Conservation (phyloP, 2,329 filamentous ascomycete genomes). For the Stagonosporopsis rhizophila region DNA sequence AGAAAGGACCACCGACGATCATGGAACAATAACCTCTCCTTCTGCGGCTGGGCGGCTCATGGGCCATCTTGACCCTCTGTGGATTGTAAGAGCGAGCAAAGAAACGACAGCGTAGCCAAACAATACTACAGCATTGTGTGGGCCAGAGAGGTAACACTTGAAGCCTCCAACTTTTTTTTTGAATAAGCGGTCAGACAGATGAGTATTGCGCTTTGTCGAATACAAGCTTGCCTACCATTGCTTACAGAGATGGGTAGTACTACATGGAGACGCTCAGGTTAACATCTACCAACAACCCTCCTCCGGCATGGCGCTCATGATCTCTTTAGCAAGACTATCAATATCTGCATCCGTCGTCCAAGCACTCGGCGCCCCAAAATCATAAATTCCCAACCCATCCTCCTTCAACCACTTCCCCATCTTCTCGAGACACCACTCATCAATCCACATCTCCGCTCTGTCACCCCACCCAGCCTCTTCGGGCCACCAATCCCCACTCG, state of each 20-base stretch:
- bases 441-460: not conserved
- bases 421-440: slow-evolving; percentile 7
- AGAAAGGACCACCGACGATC: slow-evolving; percentile 30
- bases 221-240: not conserved
- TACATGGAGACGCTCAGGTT: too few species aligned
- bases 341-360: not conserved
- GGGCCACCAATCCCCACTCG: slow-evolving; percentile 3
- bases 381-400: not conserved
- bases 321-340: not conserved
- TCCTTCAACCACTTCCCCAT: slow-evolving; percentile 6
- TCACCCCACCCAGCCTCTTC: not conserved
- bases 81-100: slow-evolving; percentile 37
- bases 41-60: slow-evolving; percentile 17
- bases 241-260: not conserved
- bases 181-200: too few species aligned
- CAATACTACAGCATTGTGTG: not conserved
- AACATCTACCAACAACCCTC: not conserved
- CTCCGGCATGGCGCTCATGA: not conserved
- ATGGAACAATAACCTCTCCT: slow-evolving; percentile 24
- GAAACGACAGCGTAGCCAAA: not conserved
- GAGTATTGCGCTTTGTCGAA: too few species aligned
- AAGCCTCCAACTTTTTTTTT: not conserved
- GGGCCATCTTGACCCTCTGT: slow-evolving; percentile 36
- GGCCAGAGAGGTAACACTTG: not conserved
- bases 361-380: not conserved